Base-by-base conservation (phyloP, 768 basidiomycete species). In the Neoboletus brunneissimus region DNA sequence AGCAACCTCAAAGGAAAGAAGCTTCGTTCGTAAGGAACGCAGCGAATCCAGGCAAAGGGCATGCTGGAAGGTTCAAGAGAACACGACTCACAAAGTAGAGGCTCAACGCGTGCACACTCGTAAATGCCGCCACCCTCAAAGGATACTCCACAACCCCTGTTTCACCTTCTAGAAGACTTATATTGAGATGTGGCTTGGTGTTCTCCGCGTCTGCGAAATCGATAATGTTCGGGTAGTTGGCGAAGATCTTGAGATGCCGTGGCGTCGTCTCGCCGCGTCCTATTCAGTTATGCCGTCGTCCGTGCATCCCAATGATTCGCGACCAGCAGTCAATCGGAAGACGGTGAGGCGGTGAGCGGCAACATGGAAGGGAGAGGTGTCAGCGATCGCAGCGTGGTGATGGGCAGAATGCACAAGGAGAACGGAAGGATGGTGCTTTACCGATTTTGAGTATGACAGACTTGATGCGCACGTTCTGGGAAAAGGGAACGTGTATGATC, bases 401-500 rank as follows among this genome's bases (percentile, higher is more conserved):
- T 35, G 55, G 47, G 44, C 38, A 49, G 54, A 53, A 54, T 49
- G 32, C 53, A 35, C 27, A 44, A 54, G 62, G 41, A 38, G 38
- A 25, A 43, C 6, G 41, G 42, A 47, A 47, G 52, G 43, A 58
- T 16, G 55, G 42, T 23, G 3, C 64, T 78, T 61, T 66, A 89
- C 91, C 91, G 43, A 90, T 71, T 69, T 93, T 93, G 53, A 94
- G 72, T 20, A 92, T 65, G 7, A 94, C 68, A 18, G 91, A 90
- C 57, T 83, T 82, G 42, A 94, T 69, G 45, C 89, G 79, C 25
- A 93, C 91, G 64, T 85, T 88, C 67, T 91, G 81, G 1, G 79
- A 79, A 75, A 94, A 94, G 0, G 91, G 89, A 47, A 94, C 72
- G 68, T 91, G 89, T 57, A 94, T 78, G 64, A 93, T 87, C 53